phyloP scores from a whole-genome alignment of 305 asterid genomes.

The Fraxinus baroniana region DNA sequence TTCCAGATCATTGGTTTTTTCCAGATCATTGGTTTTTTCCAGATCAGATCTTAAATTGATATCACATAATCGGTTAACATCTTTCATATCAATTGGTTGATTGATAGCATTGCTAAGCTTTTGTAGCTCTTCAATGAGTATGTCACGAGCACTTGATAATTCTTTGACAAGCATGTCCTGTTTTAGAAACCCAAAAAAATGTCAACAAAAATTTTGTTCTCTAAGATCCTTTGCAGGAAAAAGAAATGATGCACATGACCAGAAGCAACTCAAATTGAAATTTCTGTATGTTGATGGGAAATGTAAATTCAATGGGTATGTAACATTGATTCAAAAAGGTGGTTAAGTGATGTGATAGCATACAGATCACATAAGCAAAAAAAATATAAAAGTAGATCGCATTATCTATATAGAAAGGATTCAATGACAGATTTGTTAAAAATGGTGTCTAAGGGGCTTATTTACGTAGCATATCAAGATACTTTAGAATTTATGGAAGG shows the following conservation, averaged over 20 bases:
- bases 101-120: constrained; percentile 73
- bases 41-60: constrained; percentile 37
- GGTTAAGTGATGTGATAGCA: background rate
- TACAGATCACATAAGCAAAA: background rate
- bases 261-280: constrained; percentile 10
- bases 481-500: constrained; percentile 4
- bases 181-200: constrained; percentile 19
- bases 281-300: background rate
- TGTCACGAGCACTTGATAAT: constrained; percentile 66
- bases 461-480: background rate
- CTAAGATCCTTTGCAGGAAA: constrained; percentile 8
- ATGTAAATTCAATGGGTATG: constrained; percentile 9
- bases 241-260: constrained; percentile 7
- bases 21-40: constrained; percentile 37
- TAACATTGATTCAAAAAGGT: constrained; percentile 2
- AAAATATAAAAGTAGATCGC: background rate
- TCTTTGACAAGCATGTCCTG: constrained; percentile 73
- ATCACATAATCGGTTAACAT: constrained; percentile 43
- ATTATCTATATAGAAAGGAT: background rate
- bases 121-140: constrained; percentile 76
- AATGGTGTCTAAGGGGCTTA: background rate
- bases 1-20: constrained; percentile 35
- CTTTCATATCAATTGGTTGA: constrained; percentile 60
- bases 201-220: constrained; percentile 15
- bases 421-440: background rate